These are phyloP conservation scores for Cucumis cinereus DNA, from an alignment of 306 rosid species.

Conservation along the genomic window DNA sequence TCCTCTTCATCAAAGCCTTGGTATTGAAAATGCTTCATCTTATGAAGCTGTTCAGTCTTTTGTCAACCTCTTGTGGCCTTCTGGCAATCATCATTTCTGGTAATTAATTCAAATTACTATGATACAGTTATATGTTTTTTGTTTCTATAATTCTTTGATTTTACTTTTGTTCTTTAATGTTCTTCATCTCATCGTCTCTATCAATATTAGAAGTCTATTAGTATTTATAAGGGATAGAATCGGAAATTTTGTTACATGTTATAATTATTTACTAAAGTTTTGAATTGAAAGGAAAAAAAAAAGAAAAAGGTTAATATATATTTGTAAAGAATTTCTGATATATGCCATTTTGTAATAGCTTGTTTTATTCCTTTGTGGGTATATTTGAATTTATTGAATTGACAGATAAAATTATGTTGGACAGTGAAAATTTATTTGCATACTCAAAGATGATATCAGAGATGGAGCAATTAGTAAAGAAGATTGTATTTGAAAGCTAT, in stretches of 20 bases:
- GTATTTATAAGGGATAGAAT: too few relatives aligned
- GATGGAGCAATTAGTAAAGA: conserved; percentile 13
- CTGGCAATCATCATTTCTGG: conserved; percentile 18
- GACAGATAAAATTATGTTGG: background rate
- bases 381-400: background rate
- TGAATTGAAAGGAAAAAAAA: too few relatives aligned
- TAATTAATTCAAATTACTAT: background rate
- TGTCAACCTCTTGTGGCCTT: conserved; percentile 21
- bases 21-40: background rate
- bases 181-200: too few relatives aligned
- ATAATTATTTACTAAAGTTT: too few relatives aligned
- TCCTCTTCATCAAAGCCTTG: conserved; percentile 17
- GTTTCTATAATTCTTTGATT: too few relatives aligned
- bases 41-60: background rate
- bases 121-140: background rate
- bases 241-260: too few relatives aligned
- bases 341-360: background rate
- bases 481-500: conserved; percentile 19
- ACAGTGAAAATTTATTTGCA: conserved; percentile 3
- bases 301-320: too few relatives aligned
- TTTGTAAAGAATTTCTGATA: background rate
- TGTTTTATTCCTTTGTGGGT: background rate
- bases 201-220: too few relatives aligned
- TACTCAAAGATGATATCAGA: conserved; percentile 8
- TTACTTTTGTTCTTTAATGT: too few relatives aligned